These are phyloP conservation scores for Taphrina sp. DNA, from an alignment of 1,139 yeast species.

Conservation along the genomic window DNA sequence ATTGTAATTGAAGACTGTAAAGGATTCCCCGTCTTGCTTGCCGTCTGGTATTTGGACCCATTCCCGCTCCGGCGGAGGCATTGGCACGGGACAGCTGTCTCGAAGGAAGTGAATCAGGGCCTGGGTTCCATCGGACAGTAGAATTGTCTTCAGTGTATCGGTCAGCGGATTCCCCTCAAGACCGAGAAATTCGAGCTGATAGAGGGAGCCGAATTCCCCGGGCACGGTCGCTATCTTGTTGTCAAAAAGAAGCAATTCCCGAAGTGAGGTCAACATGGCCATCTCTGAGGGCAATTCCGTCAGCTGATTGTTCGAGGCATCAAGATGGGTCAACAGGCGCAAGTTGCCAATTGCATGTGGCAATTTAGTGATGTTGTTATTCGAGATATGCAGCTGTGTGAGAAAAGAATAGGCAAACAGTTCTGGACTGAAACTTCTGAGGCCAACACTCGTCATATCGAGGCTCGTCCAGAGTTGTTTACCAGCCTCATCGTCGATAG, in stretches of 20 bases:
- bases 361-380: conserved; percentile 68
- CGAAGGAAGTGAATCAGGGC: conserved; percentile 76
- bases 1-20: conserved; percentile 82
- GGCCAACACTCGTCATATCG: conserved; percentile 87
- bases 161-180: conserved; percentile 90
- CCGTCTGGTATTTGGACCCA: conserved; percentile 51
- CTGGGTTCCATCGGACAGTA: conserved; percentile 81
- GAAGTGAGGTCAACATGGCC: conserved; percentile 76
- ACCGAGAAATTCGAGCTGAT: conserved; percentile 82
- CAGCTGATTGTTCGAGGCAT: conserved; percentile 74
- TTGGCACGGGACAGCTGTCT: conserved; percentile 70
- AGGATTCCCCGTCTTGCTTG: conserved; percentile 46
- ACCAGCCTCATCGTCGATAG: conserved; percentile 29
- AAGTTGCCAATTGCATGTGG: conserved; percentile 72
- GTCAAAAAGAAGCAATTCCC: conserved; percentile 83
- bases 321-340: conserved; percentile 75
- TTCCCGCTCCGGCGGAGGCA: conserved; percentile 68
- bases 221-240: conserved; percentile 77
- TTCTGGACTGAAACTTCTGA: conserved; percentile 65
- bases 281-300: conserved; percentile 73
- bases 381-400: conserved; percentile 81
- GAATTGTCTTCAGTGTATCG: conserved; percentile 58
- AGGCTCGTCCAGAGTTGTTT: conserved; percentile 71
- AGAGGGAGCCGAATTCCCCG: conserved; percentile 77
- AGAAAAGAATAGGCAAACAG: conserved; percentile 79